These are phyloP conservation scores for Apiotrichum sp. DNA, from an alignment of 1,284 basidiomycete species.

Conservation along the genomic window DNA sequence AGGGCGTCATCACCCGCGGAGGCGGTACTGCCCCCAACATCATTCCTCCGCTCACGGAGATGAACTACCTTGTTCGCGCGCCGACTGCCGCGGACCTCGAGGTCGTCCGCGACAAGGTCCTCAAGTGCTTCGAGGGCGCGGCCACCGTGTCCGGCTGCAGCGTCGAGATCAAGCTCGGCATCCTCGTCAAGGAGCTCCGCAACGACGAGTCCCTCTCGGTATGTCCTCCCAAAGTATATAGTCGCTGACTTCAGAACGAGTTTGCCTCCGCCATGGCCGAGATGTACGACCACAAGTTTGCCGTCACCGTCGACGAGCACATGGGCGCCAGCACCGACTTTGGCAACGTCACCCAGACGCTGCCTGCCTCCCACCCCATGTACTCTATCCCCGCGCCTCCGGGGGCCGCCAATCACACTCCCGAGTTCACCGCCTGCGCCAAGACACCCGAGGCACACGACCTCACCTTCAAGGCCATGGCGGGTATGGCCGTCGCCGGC, in stretches of 20 bases:
- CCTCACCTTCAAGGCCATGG: too few species aligned
- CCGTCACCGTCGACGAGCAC: conserved; percentile 55
- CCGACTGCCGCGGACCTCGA: conserved; percentile 56
- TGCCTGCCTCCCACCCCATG: conserved; percentile 38
- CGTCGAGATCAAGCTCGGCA: conserved; percentile 50
- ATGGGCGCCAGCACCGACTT: conserved; percentile 11
- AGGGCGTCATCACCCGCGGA: conserved; percentile 58
- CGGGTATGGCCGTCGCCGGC: too few species aligned
- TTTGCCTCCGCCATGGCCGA: conserved; percentile 7
- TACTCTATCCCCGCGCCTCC: conserved; percentile 9
- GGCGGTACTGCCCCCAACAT: conserved; percentile 53
- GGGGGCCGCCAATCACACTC: conserved; percentile 17
- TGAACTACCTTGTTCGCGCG: conserved; percentile 63
- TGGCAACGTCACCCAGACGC: conserved; percentile 53
- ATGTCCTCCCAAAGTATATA: too few species aligned
- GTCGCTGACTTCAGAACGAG: conserved; percentile 1
- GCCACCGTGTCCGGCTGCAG: conserved; percentile 64
- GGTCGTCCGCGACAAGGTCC: conserved; percentile 53
- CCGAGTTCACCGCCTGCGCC: conserved; percentile 18
- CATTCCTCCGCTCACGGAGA: conserved; percentile 67
- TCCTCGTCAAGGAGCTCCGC: conserved; percentile 55
- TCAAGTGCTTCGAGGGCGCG: conserved; percentile 63
- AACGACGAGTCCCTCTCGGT: conserved; percentile 14
- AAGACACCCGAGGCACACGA: conserved; percentile 20
- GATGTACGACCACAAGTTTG: conserved; percentile 48